Conservation (phyloP, 495 filamentous ascomycete genomes). For the Hyphodiscus hymeniophilus region DNA sequence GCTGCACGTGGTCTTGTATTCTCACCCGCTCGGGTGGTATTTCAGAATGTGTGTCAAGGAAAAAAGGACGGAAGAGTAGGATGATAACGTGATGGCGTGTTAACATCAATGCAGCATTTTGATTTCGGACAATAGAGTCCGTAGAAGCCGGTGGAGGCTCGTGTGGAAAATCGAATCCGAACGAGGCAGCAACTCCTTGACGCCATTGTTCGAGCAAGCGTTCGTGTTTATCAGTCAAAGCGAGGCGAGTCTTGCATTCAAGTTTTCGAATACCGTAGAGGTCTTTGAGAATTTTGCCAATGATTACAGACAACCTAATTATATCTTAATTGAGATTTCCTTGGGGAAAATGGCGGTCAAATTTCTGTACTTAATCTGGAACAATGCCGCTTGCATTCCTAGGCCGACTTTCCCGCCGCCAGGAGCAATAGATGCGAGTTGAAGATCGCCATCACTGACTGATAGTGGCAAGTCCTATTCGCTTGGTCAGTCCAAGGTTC, state of each 20-base stretch:
- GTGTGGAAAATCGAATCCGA: conserved; percentile 37
- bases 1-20: conserved; percentile 2
- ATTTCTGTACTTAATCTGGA: too few relatives aligned
- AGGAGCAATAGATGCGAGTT: conserved; percentile 33
- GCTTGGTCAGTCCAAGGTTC: too few relatives aligned
- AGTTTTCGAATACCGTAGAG: conserved; percentile 41
- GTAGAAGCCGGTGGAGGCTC: too few relatives aligned
- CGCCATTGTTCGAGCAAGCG: conserved; percentile 34
- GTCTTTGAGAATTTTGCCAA: conserved; percentile 35
- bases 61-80: conserved; percentile 44
- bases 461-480: conserved; percentile 30
- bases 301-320: conserved; percentile 29
- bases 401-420: too few relatives aligned
- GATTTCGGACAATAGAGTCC: conserved; percentile 35
- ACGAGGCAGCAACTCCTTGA: conserved; percentile 29
- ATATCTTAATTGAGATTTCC: not conserved
- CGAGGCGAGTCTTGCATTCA: conserved; percentile 27
- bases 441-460: conserved; percentile 30
- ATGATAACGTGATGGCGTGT: conserved; percentile 49
- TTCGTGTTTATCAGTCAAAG: conserved; percentile 21
- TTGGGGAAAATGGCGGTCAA: conserved; percentile 6
- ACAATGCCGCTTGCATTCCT: too few relatives aligned
- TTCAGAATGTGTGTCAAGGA: conserved; percentile 33
- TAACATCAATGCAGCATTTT: conserved; percentile 46
- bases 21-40: not conserved